Evolutionary conservation across 352 stramenopile species (phyloP), one percentile per base, ranked within the genome.

Genomic region (Peronospora belbahrii): DNA sequence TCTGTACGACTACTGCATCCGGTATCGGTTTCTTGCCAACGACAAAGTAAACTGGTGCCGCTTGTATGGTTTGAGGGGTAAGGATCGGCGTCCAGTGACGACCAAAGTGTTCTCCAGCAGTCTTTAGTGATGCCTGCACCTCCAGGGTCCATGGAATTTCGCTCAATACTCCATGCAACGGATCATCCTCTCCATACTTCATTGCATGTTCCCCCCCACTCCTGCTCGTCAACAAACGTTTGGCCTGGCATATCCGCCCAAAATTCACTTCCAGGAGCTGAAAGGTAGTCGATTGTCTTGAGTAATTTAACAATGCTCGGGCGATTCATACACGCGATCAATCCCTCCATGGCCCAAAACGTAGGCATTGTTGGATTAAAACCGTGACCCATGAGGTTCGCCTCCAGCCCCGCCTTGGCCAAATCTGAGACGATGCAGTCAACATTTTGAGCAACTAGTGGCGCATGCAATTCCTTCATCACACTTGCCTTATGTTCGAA

Each of bases 161-260:
- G 9, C 56, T 54, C 25, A 83, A 49, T 5, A 82, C 68, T 42
- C 74, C 74, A 11, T 75, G 46, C 9, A 63, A 15, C 2, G 70
- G 70, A 24, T 83, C 63, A 24, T 81, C 59, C 30, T 85, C 74
- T 4, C 73, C 70, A 35, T 75, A 75, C 20, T 76, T 77, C 51
- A 69, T 46, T 6, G 42, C 24, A 6, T 59, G 25, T 7, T 45
- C 48, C 28, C 61, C n/a, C 51, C 15, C 63, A 55, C 15, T 62
- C 44, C 11, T 62, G 56, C 2, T 31, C 19, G 14, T 62, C 51
- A 0, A 62, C 34, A 11, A 70, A 20, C 23, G 35, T 49, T 5
- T 46, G 57, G 14, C 67, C 62, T 5, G 50, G 51, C 8, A 83
- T 70, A 49, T 85, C 73, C 2, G 60, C 48, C 73, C 73, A 85